Conservation (phyloP, 2,329 filamentous ascomycete genomes). For the Nigrograna mackinnonii region DNA sequence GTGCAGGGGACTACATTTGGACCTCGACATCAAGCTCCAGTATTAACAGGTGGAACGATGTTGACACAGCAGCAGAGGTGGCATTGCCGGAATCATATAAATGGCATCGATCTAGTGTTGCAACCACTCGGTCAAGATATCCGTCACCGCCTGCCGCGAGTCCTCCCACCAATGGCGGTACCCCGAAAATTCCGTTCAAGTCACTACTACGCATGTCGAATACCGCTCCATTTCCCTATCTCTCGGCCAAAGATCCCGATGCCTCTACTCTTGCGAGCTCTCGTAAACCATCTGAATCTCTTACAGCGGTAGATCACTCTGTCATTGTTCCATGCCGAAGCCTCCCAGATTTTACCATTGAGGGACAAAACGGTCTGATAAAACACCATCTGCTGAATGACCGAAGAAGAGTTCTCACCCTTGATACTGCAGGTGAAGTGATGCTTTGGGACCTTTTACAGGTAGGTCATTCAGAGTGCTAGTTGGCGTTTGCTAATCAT, state of each 20-base stretch:
- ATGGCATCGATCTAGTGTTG: slow-evolving; percentile 58
- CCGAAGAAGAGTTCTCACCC: slow-evolving; percentile 81
- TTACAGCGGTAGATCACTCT: slow-evolving; percentile 45
- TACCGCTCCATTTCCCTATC: slow-evolving; percentile 71
- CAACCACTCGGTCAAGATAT: slow-evolving; percentile 46
- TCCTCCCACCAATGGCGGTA: slow-evolving; percentile 34
- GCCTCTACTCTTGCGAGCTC: slow-evolving; percentile 54
- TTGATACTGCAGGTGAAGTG: slow-evolving; percentile 94
- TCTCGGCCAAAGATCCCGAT: slow-evolving; percentile 59
- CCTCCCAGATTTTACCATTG: slow-evolving; percentile 64
- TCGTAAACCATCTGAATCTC: slow-evolving; percentile 62
- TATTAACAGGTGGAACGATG: slow-evolving; percentile 87
- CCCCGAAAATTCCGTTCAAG: slow-evolving; percentile 71
- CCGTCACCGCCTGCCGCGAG: slow-evolving; percentile 41
- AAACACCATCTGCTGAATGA: slow-evolving; percentile 94
- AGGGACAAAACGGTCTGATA: slow-evolving; percentile 92
- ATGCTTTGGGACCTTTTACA: slow-evolving; percentile 91
- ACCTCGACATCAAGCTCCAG: slow-evolving; percentile 88
- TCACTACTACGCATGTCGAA: slow-evolving; percentile 84
- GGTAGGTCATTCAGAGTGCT: slow-evolving; percentile 51
- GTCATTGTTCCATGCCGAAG: slow-evolving; percentile 42
- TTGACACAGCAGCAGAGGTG: slow-evolving; percentile 76
- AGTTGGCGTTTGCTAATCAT: slow-evolving; percentile 15
- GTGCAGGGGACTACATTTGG: slow-evolving; percentile 79
- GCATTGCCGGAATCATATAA: slow-evolving; percentile 56